phyloP scores from a whole-genome alignment of 1,284 basidiomycete genomes.

The Ustilago tritici region DNA sequence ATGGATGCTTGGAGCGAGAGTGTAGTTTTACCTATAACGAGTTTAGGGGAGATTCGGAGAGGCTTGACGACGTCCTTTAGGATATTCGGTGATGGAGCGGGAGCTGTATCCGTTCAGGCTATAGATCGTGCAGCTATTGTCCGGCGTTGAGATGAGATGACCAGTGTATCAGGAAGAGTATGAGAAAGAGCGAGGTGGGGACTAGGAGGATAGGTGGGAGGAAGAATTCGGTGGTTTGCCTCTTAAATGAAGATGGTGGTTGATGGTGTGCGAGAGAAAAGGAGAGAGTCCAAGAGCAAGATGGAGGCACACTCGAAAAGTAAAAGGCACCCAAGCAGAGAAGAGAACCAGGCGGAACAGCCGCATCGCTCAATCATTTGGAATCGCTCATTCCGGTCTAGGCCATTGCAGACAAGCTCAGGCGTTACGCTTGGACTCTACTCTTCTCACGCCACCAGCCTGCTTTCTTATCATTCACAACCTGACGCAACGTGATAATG shows the following conservation, averaged over 20 bases:
- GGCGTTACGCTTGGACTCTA: neutral
- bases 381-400: slow-evolving; percentile 3
- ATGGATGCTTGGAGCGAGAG: neutral
- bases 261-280: neutral
- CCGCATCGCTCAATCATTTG: slow-evolving; percentile 4
- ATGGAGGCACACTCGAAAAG: slow-evolving; percentile 14
- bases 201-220: slow-evolving; percentile 1
- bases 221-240: neutral
- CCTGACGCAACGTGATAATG: neutral
- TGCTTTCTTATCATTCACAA: neutral
- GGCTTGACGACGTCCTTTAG: neutral
- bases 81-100: neutral
- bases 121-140: neutral
- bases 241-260: neutral
- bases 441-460: neutral
- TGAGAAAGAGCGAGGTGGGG: neutral
- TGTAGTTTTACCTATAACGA: neutral
- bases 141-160: too few species aligned
- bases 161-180: neutral
- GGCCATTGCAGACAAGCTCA: neutral
- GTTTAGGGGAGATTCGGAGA: neutral
- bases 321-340: neutral
- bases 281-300: neutral
- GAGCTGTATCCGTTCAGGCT: neutral
- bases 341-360: slow-evolving; percentile 2